phyloP scores from a whole-genome alignment of 345 rosid genomes.

The Euclidium syriacum region DNA sequence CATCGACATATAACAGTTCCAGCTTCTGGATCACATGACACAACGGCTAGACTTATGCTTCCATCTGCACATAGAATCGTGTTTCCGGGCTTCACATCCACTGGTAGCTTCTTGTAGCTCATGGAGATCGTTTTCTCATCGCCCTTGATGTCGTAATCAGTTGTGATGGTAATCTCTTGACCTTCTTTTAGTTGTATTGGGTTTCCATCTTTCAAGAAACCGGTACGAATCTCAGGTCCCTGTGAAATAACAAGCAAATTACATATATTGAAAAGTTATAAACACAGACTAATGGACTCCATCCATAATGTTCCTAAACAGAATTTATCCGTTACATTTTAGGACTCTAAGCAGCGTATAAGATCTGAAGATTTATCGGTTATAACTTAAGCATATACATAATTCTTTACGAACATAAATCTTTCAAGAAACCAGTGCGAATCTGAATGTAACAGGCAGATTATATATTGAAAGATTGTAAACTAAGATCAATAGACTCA shows the following conservation, averaged over 20 bases:
- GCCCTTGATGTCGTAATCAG: slow-evolving; percentile 69
- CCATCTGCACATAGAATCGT: slow-evolving; percentile 72
- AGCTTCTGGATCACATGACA: slow-evolving; percentile 51
- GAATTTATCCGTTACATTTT: no score
- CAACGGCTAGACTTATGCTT: slow-evolving; percentile 53
- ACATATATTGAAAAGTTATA: neutral
- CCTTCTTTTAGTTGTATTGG: slow-evolving; percentile 48
- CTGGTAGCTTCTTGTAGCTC: slow-evolving; percentile 73
- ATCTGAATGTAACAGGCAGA: no score
- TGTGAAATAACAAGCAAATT: neutral
- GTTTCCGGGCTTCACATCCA: slow-evolving; percentile 61
- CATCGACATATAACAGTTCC: slow-evolving; percentile 55
- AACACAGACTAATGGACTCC: neutral
- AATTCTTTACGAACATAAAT: no score
- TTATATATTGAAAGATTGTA: no score
- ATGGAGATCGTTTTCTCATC: slow-evolving; percentile 54
- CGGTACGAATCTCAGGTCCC: slow-evolving; percentile 20
- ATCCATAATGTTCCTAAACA: no score
- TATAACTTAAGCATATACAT: no score
- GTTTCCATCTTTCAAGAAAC: slow-evolving; percentile 34
- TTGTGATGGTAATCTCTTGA: slow-evolving; percentile 46
- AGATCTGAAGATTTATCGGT: no score
- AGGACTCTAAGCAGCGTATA: no score
- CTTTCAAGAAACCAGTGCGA: no score
- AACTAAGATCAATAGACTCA: no score